Percentiles rank a stretch among this genome's conserved stretches.
phyloP scores from a whole-genome alignment of 805 yeast species.

The Lipomyces lipofer region DNA sequence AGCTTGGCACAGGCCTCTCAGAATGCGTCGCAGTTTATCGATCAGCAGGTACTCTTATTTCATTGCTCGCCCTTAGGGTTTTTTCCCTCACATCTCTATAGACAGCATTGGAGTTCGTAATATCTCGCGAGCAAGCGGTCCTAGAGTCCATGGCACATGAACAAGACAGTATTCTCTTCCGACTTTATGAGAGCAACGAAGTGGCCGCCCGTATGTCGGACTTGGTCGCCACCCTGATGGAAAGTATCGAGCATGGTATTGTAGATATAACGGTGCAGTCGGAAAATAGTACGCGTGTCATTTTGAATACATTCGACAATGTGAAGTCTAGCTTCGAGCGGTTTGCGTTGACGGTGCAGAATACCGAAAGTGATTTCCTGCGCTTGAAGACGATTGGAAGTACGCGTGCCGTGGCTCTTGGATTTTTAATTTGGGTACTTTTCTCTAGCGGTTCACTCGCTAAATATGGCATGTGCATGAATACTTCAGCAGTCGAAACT shows the following conservation, averaged over 20 bases:
- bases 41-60: not conserved
- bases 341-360: not conserved
- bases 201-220: not conserved
- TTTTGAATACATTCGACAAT: not conserved
- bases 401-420: not conserved
- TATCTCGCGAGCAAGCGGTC: no score
- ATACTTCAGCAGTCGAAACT: no score
- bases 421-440: not conserved
- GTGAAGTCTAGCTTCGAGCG: not conserved
- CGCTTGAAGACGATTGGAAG: not conserved
- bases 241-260: not conserved
- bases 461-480: constrained; percentile 1
- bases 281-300: not conserved
- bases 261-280: not conserved
- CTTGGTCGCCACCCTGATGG: not conserved
- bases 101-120: no score
- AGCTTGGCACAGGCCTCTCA: not conserved
- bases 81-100: no score
- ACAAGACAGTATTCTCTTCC: not conserved
- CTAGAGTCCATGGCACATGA: not conserved
- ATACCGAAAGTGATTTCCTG: not conserved
- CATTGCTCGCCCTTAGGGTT: no score
- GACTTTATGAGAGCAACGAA: not conserved
- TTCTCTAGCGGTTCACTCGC: not conserved
- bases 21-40: not conserved